A percentile compares a stretch with the other conserved stretches of the same genome.
Evolutionary conservation across 192 early-diverging fungal genomes (phyloP).

Genomic region (Podila epicladia): DNA sequence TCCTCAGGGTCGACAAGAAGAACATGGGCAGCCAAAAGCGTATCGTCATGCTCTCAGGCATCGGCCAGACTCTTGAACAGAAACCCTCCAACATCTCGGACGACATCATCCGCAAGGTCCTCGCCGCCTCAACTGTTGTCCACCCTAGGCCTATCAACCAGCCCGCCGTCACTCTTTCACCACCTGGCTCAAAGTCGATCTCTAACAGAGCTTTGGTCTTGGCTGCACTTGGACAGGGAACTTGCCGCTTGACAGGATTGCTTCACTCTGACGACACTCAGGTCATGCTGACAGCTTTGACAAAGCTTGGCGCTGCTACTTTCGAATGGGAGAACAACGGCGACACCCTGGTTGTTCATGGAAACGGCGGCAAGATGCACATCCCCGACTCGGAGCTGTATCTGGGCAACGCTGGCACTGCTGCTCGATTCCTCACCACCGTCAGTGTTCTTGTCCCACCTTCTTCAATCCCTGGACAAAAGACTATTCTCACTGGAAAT

Average conservation of each 20-base stretch:
- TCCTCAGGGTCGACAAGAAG: conserved; percentile 98
- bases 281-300: conserved; percentile 93
- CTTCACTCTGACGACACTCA: conserved; percentile 98
- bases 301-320: conserved; percentile 85
- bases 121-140: conserved; percentile 81
- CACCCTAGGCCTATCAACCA: conserved; percentile 52
- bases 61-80: conserved; percentile 88
- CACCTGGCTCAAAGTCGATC: conserved; percentile 97
- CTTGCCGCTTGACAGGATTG: conserved; percentile 84
- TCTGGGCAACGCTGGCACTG: conserved; percentile 56
- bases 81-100: conserved; percentile 88
- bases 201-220: conserved; percentile 95
- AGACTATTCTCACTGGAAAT: conserved; percentile 90
- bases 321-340: conserved; percentile 96
- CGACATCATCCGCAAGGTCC: conserved; percentile 80
- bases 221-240: conserved; percentile 87
- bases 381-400: conserved; percentile 53
- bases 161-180: conserved; percentile 67
- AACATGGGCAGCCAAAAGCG: conserved; percentile 92
- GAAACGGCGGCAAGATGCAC: conserved; percentile 80
- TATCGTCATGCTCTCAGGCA: conserved; percentile 84
- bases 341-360: conserved; percentile 84
- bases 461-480: conserved; percentile 28
- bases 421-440: conserved; percentile 93
- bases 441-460: conserved; percentile 80